Evolutionary conservation across 345 rosid genomes (phyloP).

Genomic region (Eucalyptus melliodora): DNA sequence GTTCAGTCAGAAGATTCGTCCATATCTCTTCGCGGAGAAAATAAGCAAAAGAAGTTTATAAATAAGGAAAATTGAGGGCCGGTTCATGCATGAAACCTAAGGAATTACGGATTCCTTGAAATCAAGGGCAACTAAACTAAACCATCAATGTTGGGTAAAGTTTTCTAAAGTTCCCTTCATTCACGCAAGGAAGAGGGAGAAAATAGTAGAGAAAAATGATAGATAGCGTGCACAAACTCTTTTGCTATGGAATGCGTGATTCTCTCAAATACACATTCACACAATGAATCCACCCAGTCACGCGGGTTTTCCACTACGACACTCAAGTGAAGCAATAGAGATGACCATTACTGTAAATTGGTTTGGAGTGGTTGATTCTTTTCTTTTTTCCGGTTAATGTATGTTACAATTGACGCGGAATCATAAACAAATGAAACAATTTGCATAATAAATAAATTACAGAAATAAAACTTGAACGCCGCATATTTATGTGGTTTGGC

Average conservation of each 20-base stretch:
- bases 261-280: neutral
- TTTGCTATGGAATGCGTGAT: neutral
- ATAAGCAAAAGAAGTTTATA: neutral
- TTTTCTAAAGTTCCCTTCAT: neutral
- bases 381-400: neutral
- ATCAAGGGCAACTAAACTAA: neutral
- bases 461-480: neutral
- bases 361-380: neutral
- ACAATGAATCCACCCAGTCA: neutral
- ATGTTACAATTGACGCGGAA: neutral
- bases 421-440: neutral
- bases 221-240: neutral
- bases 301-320: neutral
- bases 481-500: neutral
- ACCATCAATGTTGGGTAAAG: neutral
- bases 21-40: neutral
- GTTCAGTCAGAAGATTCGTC: neutral
- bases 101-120: neutral
- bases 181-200: neutral
- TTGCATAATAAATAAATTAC: neutral
- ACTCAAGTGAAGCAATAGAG: neutral
- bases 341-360: neutral
- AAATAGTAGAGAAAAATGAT: neutral
- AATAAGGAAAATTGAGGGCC: neutral
- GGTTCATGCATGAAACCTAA: neutral